Conservation (phyloP, 371 early-diverging fungal species). For the Actinomucor elegans region DNA sequence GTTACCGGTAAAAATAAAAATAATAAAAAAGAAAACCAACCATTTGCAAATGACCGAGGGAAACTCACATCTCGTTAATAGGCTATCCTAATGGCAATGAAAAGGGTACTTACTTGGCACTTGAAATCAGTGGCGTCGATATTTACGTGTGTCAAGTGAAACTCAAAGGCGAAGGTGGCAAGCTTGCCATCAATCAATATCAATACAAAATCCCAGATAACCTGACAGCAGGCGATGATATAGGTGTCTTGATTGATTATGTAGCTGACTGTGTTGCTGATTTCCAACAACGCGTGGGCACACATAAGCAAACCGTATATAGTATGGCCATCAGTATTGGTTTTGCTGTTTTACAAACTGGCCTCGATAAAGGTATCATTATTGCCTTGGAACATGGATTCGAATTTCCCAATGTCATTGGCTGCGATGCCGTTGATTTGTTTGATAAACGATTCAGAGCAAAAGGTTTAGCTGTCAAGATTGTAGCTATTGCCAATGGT, state of each 20-base stretch:
- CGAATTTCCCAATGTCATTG: slow-evolving; percentile 42
- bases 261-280: slow-evolving; percentile 48
- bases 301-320: slow-evolving; percentile 15
- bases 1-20: slow-evolving; percentile 54
- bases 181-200: slow-evolving; percentile 50
- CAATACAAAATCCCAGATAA: slow-evolving; percentile 83
- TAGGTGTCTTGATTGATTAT: slow-evolving; percentile 41
- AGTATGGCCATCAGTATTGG: slow-evolving; percentile 46
- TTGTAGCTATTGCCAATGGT: slow-evolving; percentile 55
- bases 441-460: slow-evolving; percentile 34
- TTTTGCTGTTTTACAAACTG: slow-evolving; percentile 45
- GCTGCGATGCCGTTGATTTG: slow-evolving; percentile 40
- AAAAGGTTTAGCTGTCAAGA: slow-evolving; percentile 44
- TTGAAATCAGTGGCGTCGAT: slow-evolving; percentile 87
- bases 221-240: slow-evolving; percentile 63
- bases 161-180: slow-evolving; percentile 47
- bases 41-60: too few species aligned
- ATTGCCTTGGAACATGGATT: slow-evolving; percentile 47
- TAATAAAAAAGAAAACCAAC: too few species aligned
- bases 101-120: slow-evolving; percentile 84
- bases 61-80: too few species aligned
- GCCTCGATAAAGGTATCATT: slow-evolving; percentile 40
- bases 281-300: slow-evolving; percentile 38
- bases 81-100: slow-evolving; percentile 81
- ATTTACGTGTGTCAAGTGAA: slow-evolving; percentile 53